phyloP scores from a whole-genome alignment of 2,329 filamentous ascomycete genomes.

The Aureobasidium sp. region DNA sequence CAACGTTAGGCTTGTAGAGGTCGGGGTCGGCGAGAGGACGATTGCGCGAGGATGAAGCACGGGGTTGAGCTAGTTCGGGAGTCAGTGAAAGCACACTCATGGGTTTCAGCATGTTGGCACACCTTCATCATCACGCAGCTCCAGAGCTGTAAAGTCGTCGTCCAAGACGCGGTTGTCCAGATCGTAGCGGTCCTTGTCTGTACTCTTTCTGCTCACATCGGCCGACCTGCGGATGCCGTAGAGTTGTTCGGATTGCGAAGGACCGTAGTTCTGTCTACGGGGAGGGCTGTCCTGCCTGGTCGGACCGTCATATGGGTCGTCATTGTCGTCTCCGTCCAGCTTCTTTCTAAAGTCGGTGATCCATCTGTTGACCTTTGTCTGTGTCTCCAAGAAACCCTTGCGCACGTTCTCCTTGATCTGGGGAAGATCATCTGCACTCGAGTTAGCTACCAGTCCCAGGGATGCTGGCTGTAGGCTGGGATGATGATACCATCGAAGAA shows the following conservation, averaged over 20 bases:
- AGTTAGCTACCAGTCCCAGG: neutral
- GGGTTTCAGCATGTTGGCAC: neutral
- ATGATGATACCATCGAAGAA: slow-evolving; percentile 67
- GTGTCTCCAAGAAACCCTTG: slow-evolving; percentile 92
- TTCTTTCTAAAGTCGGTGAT: slow-evolving; percentile 87
- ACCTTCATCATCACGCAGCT: slow-evolving; percentile 57
- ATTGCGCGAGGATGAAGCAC: slow-evolving; percentile 48
- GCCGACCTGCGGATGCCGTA: slow-evolving; percentile 31
- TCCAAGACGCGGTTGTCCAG: slow-evolving; percentile 84
- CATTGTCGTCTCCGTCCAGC: slow-evolving; percentile 73
- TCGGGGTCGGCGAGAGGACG: slow-evolving; percentile 69
- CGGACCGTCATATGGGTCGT: slow-evolving; percentile 47
- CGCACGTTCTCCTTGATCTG: slow-evolving; percentile 87
- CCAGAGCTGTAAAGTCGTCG: slow-evolving; percentile 73
- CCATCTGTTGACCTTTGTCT: slow-evolving; percentile 88
- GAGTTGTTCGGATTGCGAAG: slow-evolving; percentile 33
- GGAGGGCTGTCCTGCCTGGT: slow-evolving; percentile 24
- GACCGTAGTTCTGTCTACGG: slow-evolving; percentile 31
- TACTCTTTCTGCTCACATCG: slow-evolving; percentile 45
- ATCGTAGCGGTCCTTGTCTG: slow-evolving; percentile 87
- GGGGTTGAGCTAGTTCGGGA: slow-evolving; percentile 41
- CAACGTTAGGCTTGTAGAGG: slow-evolving; percentile 65
- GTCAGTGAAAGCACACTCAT: slow-evolving; percentile 21
- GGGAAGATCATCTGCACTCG: slow-evolving; percentile 71
- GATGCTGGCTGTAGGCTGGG: too few relatives aligned